phyloP scores from a whole-genome alignment of 345 rosid genomes.

The Anacardium occidentale region DNA sequence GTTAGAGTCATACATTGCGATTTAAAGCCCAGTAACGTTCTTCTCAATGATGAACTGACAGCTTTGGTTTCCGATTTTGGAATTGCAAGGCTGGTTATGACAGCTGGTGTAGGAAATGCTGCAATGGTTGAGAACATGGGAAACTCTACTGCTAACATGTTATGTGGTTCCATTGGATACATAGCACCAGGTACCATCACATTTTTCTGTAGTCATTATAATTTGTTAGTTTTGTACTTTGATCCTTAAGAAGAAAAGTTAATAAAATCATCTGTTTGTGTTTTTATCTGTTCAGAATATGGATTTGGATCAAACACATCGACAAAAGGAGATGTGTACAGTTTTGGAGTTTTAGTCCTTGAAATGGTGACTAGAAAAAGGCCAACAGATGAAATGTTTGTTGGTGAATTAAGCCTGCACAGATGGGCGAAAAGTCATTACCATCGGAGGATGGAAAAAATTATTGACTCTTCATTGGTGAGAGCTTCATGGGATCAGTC shows the following conservation, averaged over 20 bases:
- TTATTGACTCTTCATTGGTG: slow-evolving; percentile 42
- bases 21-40: slow-evolving; percentile 57
- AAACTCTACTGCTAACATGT: slow-evolving; percentile 46
- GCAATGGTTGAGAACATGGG: slow-evolving; percentile 38
- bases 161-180: slow-evolving; percentile 51
- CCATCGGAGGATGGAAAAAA: slow-evolving; percentile 37
- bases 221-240: neutral
- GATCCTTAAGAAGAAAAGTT: neutral
- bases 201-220: neutral
- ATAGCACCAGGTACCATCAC: slow-evolving; percentile 52
- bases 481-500: slow-evolving; percentile 41
- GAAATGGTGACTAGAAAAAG: slow-evolving; percentile 56
- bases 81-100: slow-evolving; percentile 44
- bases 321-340: slow-evolving; percentile 53
- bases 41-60: slow-evolving; percentile 63
- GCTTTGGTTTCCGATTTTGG: slow-evolving; percentile 60
- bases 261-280: neutral
- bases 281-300: slow-evolving; percentile 37
- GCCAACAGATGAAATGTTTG: slow-evolving; percentile 53
- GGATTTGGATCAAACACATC: slow-evolving; percentile 49
- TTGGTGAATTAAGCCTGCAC: slow-evolving; percentile 38
- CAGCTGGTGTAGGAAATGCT: slow-evolving; percentile 20
- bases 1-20: slow-evolving; percentile 55
- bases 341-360: slow-evolving; percentile 50
- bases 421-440: slow-evolving; percentile 47